A percentile compares a stretch with the other conserved stretches of the same genome.
These are phyloP conservation scores for Blastobotrys ciferrii DNA, from an alignment of 1,139 yeast genomes.

Conservation along the genomic window DNA sequence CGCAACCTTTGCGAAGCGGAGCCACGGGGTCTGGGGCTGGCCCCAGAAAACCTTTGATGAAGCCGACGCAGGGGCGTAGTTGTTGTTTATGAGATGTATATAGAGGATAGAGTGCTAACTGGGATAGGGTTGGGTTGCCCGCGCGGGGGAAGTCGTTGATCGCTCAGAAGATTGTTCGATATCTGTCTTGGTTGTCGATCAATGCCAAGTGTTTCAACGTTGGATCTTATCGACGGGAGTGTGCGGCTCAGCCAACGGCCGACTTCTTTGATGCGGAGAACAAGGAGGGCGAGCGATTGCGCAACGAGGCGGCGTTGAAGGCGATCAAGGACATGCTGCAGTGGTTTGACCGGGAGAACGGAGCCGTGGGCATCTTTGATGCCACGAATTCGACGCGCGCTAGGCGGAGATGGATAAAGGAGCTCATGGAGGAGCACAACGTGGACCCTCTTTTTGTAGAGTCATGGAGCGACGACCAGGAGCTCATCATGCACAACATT, in stretches of 20 bases:
- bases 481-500: conserved; percentile 73
- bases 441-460: conserved; percentile 92
- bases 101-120: background rate
- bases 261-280: conserved; percentile 76
- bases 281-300: conserved; percentile 56
- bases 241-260: conserved; percentile 58
- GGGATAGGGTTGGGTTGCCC: conserved; percentile 56
- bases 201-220: conserved; percentile 87
- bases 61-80: too few relatives aligned
- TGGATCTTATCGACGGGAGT: conserved; percentile 74
- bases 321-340: conserved; percentile 83
- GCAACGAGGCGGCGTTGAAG: conserved; percentile 65
- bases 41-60: too few relatives aligned
- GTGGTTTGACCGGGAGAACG: conserved; percentile 80
- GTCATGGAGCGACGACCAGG: conserved; percentile 84
- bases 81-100: too few relatives aligned
- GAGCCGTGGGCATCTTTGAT: conserved; percentile 89
- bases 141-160: conserved; percentile 78
- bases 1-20: too few relatives aligned
- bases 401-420: conserved; percentile 65
- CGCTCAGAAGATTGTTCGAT: conserved; percentile 80
- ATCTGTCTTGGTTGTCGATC: conserved; percentile 87
- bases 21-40: too few relatives aligned
- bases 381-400: conserved; percentile 77
- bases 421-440: conserved; percentile 59